Evolutionary conservation across 1,139 yeast species (phyloP), one percentile per base, ranked within the genome.

Genomic region (Hanseniaspora gamundiae): DNA sequence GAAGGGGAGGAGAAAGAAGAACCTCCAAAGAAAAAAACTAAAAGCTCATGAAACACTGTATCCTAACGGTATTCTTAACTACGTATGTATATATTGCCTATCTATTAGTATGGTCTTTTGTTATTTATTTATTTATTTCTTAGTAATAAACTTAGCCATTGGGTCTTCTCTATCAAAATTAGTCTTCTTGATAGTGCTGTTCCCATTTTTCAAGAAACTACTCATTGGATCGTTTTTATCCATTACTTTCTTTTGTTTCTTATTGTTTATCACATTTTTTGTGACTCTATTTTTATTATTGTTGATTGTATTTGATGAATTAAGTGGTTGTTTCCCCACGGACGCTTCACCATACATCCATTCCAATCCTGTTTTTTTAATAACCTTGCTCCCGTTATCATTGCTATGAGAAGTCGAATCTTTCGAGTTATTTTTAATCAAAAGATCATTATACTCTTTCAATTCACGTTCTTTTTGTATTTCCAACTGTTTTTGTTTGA

Each of bases 341-440:
- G 33, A 31, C 51, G 41, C 3, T 56, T 55, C 4, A 57, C 81
- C 75, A 57, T 88, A 88, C 94, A 88, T 87, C 96, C 96, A 88
- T 45, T 77, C 82, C 44, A 86, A 62, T 13, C 75, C 76, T 41
- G 63, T 67, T 26, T 71, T 62, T 46, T 69, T 68, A 43, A 33
- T 17, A 9, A 17, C 20, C 21, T 70, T 62, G 35, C 74, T 56
- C 62, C 51, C 47, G 66, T 51, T n/a, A 52, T 54, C 40, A 59
- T 55, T 52, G 58, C 60, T 47, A 56, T 60, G 28, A 69, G 68
- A 52, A 71, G 71, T 51, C n/a, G n/a, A n/a, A n/a, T n/a, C n/a
- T n/a, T n/a, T n/a, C n/a, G n/a, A n/a, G 3, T 21, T 19, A n/a
- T 40, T 8, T 11, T 33, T 14, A 2, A 17, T 7, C 36, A 33